phyloP scores from a whole-genome alignment of 2,329 filamentous ascomycete species.

The Fusarium heterosporum region DNA sequence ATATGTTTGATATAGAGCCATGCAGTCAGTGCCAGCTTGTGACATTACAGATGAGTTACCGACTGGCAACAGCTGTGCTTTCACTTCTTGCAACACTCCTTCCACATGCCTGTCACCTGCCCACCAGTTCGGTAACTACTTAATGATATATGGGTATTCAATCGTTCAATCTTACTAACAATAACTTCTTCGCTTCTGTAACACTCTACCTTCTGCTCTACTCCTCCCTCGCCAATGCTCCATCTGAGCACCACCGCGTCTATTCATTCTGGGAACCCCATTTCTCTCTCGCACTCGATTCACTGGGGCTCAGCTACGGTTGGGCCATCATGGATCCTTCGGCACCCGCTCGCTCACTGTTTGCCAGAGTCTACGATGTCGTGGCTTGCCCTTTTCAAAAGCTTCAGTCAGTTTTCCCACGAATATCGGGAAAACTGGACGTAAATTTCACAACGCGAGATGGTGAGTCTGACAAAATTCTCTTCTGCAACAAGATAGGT shows the following conservation, averaged over 20 bases:
- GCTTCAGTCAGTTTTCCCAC: not conserved
- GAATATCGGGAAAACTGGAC: not conserved
- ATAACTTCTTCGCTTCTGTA: not conserved
- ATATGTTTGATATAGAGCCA: not conserved
- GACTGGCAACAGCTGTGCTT: not conserved
- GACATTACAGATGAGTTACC: not conserved
- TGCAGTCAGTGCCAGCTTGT: not conserved
- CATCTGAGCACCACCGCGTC: not conserved
- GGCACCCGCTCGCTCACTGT: not conserved
- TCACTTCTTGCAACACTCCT: not conserved
- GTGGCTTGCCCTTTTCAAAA: not conserved
- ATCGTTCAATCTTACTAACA: not conserved
- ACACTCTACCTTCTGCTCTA: not conserved
- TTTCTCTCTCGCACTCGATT: not conserved
- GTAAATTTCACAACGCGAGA: not conserved
- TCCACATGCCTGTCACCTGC: not conserved
- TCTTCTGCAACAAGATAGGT: too few relatives aligned
- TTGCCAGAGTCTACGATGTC: not conserved
- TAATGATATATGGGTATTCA: not conserved
- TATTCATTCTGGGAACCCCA: not conserved
- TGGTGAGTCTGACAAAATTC: not conserved
- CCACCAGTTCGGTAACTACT: too few relatives aligned
- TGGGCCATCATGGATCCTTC: not conserved
- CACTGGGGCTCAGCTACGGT: too few relatives aligned
- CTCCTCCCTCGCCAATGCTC: not conserved